Evolutionary conservation across 306 rosid genomes (phyloP).

Genomic region (Trichosanthes truncata): DNA sequence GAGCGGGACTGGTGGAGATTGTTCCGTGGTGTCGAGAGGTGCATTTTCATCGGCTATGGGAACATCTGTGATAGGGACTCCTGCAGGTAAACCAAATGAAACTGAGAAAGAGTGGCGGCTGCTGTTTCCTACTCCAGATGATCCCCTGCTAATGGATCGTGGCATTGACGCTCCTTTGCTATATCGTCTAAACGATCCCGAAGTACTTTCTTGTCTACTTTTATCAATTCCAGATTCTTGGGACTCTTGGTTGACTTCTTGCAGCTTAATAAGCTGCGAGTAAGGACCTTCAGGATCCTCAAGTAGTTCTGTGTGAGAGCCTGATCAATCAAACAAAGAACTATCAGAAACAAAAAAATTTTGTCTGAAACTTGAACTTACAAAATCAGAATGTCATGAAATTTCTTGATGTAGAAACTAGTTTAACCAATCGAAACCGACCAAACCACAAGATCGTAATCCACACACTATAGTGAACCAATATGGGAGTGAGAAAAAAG

Average conservation of each 20-base stretch:
- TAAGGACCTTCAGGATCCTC: constrained; percentile 53
- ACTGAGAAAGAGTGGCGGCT: constrained; percentile 32
- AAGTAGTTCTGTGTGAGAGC: constrained; percentile 47
- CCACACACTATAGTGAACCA: not conserved
- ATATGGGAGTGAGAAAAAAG: not conserved
- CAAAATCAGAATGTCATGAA: not conserved
- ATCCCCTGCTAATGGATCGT: constrained; percentile 38
- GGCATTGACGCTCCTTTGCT: constrained; percentile 27
- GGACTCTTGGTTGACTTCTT: constrained; percentile 28
- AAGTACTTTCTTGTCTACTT: constrained; percentile 17
- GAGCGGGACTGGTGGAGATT: constrained; percentile 31
- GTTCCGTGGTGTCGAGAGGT: constrained; percentile 13
- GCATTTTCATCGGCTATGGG: not conserved
- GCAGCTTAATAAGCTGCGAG: constrained; percentile 51
- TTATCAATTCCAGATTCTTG: constrained; percentile 21
- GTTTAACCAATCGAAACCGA: not conserved
- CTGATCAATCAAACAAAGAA: constrained; percentile 25
- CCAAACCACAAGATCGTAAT: not conserved
- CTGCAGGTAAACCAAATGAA: constrained; percentile 28
- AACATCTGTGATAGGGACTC: constrained; percentile 15
- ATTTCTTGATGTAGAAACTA: not conserved
- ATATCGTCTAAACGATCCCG: constrained; percentile 26
- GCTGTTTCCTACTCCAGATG: constrained; percentile 44
- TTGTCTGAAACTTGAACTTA: not conserved
- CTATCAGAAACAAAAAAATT: not conserved